Percentiles rank a stretch among this genome's conserved stretches.
Evolutionary conservation across 805 yeast genomes (phyloP).

Genomic region (Candida maesae): DNA sequence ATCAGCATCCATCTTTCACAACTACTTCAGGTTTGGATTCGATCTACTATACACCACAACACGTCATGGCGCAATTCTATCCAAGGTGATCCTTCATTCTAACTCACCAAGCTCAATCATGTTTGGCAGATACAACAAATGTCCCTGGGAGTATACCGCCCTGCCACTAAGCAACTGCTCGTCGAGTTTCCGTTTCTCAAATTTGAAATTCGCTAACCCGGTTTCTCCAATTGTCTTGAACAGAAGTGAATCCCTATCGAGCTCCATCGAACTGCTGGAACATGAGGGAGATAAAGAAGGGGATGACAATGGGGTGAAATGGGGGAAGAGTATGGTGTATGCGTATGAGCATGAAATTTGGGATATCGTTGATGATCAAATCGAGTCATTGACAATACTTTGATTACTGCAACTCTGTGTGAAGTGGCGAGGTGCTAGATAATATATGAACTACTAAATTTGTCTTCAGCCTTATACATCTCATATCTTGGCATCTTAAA

Average conservation of each 20-base stretch:
- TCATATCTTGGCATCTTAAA: no score
- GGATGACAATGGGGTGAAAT: conserved; percentile 15
- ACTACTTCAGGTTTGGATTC: conserved; percentile 51
- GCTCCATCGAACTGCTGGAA: conserved; percentile 37
- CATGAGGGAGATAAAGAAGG: conserved; percentile 32
- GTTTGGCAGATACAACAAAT: conserved; percentile 51
- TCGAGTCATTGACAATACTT: conserved; percentile 37
- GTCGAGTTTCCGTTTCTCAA: not conserved
- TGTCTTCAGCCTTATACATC: no score
- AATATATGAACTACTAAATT: no score
- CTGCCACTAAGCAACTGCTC: not conserved
- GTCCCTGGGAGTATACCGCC: conserved; percentile 20
- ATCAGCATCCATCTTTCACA: conserved; percentile 39
- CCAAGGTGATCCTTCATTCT: conserved; percentile 47
- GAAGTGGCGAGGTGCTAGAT: no score
- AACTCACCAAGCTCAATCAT: conserved; percentile 48
- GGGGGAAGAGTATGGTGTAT: conserved; percentile 31
- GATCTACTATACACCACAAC: conserved; percentile 42
- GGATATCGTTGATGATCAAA: conserved; percentile 39
- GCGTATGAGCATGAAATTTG: conserved; percentile 31
- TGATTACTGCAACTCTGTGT: no score
- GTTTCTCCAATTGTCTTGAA: conserved; percentile 17
- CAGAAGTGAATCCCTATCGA: conserved; percentile 30
- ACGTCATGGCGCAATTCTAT: conserved; percentile 34
- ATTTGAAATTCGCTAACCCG: not conserved